Evolutionary conservation across 2,329 filamentous ascomycete genomes (phyloP), one percentile per base, ranked within the genome.

Genomic region (Venturiaceae sp.): DNA sequence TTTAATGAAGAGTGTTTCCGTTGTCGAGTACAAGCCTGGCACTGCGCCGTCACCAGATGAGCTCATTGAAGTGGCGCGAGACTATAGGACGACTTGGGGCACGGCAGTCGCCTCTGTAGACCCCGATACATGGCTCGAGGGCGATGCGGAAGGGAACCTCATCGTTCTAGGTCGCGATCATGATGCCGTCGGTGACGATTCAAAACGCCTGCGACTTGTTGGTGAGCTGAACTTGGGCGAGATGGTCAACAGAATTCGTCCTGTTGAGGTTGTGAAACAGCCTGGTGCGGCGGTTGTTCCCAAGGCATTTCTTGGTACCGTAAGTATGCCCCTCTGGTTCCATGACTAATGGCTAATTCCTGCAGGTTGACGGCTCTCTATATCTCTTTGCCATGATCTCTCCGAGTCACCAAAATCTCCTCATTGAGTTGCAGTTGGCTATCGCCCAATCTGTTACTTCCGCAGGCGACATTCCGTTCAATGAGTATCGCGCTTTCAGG

Each of bases 191-290:
- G 90, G 85, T 0, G 86, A 94, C 56, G 90, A 96, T 64, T 82
- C 80, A 60, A 80, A 80, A 54, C 79, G 84, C 30, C 74, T 97
- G 63, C 81, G 89, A 44, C 78, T 91, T 5, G 89, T 83, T 0
- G 86, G 87, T 60, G 92, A 96, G 71, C 83, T 97, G 62, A 84
- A 87, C 47, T 77, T 99, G 9, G 92, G 94, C 1, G 92, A 99
- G 70, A 90, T 94, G 82, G 90, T 97, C 58, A 99, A 99, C 68
- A 82, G 84, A 33, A 95, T 97, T 58, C 82, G 86, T 23, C 83
- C 83, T 30, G 82, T 97, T 19, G 58, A 60, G 30, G 58, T 58
- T 4, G 79, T 83, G 30, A 77, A 83, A 3, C 80, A 79, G 19
- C 75, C 83, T 1, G 84, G 80, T 63, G 84, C 88, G 8, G 77